Conservation (phyloP, 2,329 filamentous ascomycete genomes). For the Colletotrichum sp. region DNA sequence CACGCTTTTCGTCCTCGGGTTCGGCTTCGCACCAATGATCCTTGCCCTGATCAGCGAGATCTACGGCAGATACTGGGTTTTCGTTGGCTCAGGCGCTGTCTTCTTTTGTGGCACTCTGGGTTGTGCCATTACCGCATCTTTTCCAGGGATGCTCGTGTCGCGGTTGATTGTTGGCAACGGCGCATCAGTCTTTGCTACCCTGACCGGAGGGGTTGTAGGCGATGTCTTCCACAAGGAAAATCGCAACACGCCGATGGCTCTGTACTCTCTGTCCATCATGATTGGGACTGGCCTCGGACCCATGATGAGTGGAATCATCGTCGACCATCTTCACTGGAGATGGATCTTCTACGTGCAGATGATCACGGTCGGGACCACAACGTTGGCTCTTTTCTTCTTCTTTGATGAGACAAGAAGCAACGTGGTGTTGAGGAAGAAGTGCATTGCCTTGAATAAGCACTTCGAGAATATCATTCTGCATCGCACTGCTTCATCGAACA, state of each 20-base stretch:
- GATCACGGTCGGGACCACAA: constrained; percentile 61
- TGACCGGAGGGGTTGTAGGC: constrained; percentile 70
- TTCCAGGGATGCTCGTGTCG: constrained; percentile 65
- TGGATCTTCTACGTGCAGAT: constrained; percentile 74
- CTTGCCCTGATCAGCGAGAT: constrained; percentile 72
- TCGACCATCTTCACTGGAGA: constrained; percentile 62
- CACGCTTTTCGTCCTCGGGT: constrained; percentile 68
- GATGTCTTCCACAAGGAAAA: constrained; percentile 69
- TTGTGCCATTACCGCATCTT: constrained; percentile 63
- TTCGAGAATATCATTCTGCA: neutral
- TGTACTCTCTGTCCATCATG: constrained; percentile 67
- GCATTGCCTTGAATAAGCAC: constrained; percentile 56
- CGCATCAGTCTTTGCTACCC: constrained; percentile 49
- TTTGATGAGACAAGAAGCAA: constrained; percentile 74
- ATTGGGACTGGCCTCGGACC: constrained; percentile 69
- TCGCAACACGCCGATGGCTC: constrained; percentile 71
- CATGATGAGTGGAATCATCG: constrained; percentile 62
- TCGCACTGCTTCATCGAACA: neutral
- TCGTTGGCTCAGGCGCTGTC: constrained; percentile 31
- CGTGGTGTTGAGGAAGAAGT: constrained; percentile 67
- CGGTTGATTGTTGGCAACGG: constrained; percentile 68
- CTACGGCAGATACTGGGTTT: constrained; percentile 42
- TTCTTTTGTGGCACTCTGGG: constrained; percentile 50
- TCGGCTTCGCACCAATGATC: constrained; percentile 71
- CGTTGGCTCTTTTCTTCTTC: constrained; percentile 59